Percentiles rank a stretch among this genome's conserved stretches.
These are phyloP conservation scores for Cutaneotrichosporon cavernicola DNA, from an alignment of 1,284 basidiomycete genomes.

Conservation along the genomic window DNA sequence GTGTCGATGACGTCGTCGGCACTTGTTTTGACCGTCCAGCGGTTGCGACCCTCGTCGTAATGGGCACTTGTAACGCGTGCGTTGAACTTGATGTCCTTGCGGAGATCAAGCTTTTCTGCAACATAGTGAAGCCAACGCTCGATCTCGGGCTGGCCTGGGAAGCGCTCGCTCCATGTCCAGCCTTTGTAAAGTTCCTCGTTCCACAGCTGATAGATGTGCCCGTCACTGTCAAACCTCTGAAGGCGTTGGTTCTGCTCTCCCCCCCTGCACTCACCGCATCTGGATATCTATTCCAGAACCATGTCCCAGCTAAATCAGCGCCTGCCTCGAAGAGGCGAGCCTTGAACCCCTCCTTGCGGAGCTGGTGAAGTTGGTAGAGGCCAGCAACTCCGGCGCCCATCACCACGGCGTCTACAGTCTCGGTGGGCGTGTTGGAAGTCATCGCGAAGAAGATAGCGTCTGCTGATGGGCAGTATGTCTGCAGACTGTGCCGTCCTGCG, in stretches of 20 bases:
- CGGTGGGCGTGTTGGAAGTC: background rate
- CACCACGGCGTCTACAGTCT: constrained; percentile 18
- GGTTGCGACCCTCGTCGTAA: constrained; percentile 11
- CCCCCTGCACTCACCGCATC: constrained; percentile 9
- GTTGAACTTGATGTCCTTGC: constrained; percentile 24
- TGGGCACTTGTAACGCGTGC: constrained; percentile 12
- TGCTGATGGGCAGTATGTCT: background rate
- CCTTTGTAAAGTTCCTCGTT: constrained; percentile 22
- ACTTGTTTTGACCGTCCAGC: constrained; percentile 20
- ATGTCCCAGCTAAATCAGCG: constrained; percentile 21
- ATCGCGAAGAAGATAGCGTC: background rate
- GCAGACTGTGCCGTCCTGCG: too few species aligned
- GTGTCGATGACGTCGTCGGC: constrained; percentile 19
- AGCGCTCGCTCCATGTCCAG: constrained; percentile 25
- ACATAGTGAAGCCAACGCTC: constrained; percentile 22
- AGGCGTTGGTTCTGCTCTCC: background rate
- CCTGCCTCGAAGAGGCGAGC: constrained; percentile 15
- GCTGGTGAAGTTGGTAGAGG: constrained; percentile 24
- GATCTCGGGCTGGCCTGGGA: constrained; percentile 25
- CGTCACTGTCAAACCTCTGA: constrained; percentile 17
- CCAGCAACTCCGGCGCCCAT: constrained; percentile 24
- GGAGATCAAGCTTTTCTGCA: constrained; percentile 19
- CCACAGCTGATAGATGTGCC: constrained; percentile 20
- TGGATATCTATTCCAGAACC: constrained; percentile 27
- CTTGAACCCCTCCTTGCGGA: constrained; percentile 19